These are phyloP conservation scores for Hypomyces perniciosus DNA, from an alignment of 2,329 filamentous ascomycete species.

Conservation along the genomic window DNA sequence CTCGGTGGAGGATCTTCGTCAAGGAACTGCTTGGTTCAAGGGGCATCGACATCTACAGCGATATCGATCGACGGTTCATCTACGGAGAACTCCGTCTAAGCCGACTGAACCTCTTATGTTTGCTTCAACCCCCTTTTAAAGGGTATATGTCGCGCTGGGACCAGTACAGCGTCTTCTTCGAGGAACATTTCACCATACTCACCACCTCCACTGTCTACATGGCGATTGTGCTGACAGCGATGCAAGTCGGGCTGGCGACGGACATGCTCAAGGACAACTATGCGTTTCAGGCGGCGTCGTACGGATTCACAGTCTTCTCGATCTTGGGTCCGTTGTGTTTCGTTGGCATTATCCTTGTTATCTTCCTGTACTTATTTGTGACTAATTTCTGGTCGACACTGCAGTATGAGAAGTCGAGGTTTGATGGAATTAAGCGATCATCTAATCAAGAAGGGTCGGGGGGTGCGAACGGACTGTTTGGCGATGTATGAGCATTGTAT, in stretches of 20 bases:
- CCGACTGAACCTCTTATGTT: constrained; percentile 1
- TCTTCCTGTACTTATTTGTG: neutral
- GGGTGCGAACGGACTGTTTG: too few species aligned
- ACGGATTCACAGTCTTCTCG: constrained; percentile 40
- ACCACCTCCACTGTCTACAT: constrained; percentile 34
- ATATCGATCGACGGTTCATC: constrained; percentile 8
- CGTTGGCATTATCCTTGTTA: neutral
- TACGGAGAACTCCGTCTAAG: constrained; percentile 10
- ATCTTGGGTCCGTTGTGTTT: neutral
- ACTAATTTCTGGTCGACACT: neutral
- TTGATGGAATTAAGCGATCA: neutral
- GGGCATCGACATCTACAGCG: neutral
- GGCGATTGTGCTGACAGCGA: constrained; percentile 37
- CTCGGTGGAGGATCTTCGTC: constrained; percentile 1
- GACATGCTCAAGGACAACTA: constrained; percentile 23
- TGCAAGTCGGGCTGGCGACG: constrained; percentile 39
- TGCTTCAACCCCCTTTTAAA: neutral
- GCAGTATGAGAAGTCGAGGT: neutral
- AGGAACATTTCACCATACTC: constrained; percentile 35
- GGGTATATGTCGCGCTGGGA: neutral
- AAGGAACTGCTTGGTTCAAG: neutral
- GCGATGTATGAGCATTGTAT: too few species aligned
- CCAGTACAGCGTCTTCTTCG: neutral
- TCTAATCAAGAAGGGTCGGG: neutral
- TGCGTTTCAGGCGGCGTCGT: constrained; percentile 34